phyloP scores from a whole-genome alignment of 2,329 filamentous ascomycete genomes.

The Coleophoma cylindrospora region DNA sequence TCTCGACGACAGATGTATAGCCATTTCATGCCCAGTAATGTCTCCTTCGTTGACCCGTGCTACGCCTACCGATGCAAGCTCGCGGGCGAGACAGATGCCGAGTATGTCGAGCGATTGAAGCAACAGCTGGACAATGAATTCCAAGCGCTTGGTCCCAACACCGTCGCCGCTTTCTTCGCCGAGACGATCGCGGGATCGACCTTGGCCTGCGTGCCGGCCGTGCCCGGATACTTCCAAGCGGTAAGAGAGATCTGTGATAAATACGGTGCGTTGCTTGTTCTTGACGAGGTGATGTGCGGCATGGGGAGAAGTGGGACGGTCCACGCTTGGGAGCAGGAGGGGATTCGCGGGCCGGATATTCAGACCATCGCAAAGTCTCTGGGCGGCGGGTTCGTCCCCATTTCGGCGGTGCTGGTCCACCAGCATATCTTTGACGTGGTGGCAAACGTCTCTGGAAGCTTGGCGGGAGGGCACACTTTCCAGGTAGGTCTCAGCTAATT shows the following conservation, averaged over 20 bases:
- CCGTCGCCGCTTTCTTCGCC: constrained; percentile 57
- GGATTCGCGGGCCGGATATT: constrained; percentile 48
- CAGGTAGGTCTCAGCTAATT: neutral
- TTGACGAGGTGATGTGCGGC: constrained; percentile 62
- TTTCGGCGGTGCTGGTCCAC: constrained; percentile 51
- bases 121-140: constrained; percentile 57
- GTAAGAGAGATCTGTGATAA: constrained; percentile 61
- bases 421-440: constrained; percentile 42
- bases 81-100: constrained; percentile 39
- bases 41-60: constrained; percentile 52
- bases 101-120: constrained; percentile 50
- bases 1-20: constrained; percentile 49
- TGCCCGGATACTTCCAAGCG: constrained; percentile 60
- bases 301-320: constrained; percentile 42
- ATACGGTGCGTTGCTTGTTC: constrained; percentile 63
- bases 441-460: constrained; percentile 19
- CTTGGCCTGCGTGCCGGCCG: constrained; percentile 59
- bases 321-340: constrained; percentile 46
- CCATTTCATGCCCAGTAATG: constrained; percentile 43
- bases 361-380: constrained; percentile 60
- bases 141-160: constrained; percentile 47
- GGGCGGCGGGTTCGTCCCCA: constrained; percentile 52
- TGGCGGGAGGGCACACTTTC: neutral
- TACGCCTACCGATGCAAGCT: constrained; percentile 51
- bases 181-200: constrained; percentile 63